Evolutionary conservation across 352 stramenopile species (phyloP), one percentile per base, ranked within the genome.

Genomic region (Pelagophyceae sp.): DNA sequence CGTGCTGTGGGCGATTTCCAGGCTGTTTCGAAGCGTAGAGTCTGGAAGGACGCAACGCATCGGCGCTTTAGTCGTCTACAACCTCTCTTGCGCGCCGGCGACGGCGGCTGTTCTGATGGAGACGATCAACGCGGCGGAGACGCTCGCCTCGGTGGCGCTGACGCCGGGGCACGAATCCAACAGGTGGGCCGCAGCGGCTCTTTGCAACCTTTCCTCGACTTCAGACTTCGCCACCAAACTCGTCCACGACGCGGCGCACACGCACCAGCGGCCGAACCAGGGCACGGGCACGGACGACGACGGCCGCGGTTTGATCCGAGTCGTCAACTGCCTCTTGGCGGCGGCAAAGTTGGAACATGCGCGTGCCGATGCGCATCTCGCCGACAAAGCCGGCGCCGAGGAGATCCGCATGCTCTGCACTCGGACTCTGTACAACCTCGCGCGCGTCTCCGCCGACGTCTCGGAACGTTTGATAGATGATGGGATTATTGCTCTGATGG

Each of bases 151-250:
- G 3, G 54, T 76, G 3, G 45, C 54, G 3, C 3, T 38, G 17
- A 11, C 6, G 6, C 45, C 33, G 25, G 76, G 67, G 19, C 27
- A 33, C 19, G 38, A 79, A 29, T 61, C 76, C 11, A 79, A 77
- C 38, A 37, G 35, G 31, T 79, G 72, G 50, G 72, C 65, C 64
- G 76, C 76, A 11, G 76, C 65, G 5, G 76, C 76, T 33, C 40
- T 79, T 1, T 79, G 76, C 76, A 79, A 79, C 38, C 64, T 79
- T 0, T 58, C 64, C 27, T 79, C n/a, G 61, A 71, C 27, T 1
- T 15, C 29, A 11, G 61, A 71, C 6, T 71, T 71, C 31, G 29
- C 19, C 31, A 31, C 61, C 29, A 37, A 71, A 31, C 61, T 71
- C 29, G 61, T 71, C 61, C 15, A 29, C 61, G 61, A 71, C 33